Base-by-base conservation (phyloP, 2,329 filamentous ascomycete species). In the Gremmenia infestans region DNA sequence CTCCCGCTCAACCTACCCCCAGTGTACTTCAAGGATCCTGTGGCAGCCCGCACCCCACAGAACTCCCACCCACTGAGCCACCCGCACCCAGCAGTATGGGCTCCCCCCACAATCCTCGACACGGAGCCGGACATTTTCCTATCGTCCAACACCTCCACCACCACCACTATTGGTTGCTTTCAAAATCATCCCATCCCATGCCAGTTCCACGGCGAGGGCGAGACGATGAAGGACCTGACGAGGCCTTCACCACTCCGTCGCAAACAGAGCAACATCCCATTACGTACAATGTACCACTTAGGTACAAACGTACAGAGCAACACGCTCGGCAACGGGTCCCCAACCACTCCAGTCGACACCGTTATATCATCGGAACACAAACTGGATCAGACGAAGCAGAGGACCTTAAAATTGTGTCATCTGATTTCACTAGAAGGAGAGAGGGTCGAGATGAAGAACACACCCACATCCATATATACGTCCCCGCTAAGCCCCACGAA, bases 121-220 rank as follows among this genome's bases (percentile, higher is more conserved):
- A 53, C 55, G 35, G 37, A 53, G 40, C 53, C 49, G 17, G 56
- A 56, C 49, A 46, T 45, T 37, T 40, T 39, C 51, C 14, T 28
- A 56, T 58, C 58, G 56, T 79, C 60, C 82, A 82, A 56, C 81
- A 84, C 67, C 81, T 77, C 60, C 81, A 85, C 63, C 80, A 85
- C 63, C 81, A 84, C 68, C 81, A 84, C 71, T 84, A 83, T 73
- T 83, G 81, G 81, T 59, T 77, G 60, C 58, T 54, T 25, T 56
- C 60, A 23, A 43, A 53, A 17, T 58, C 61, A 39, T 50, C 54
- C 4, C 53, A 54, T 48, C 42, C 54, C 32, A 25, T 37, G 17
- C 39, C 62, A 58, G 40, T 43, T 56, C 15, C 58, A 63, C 52
- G 59, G 58, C 32, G 22, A 42, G 53, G 54, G 36, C 48, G 52